Evolutionary conservation across 352 stramenopile species (phyloP).

Genomic region (Globisporangium spiculum): DNA sequence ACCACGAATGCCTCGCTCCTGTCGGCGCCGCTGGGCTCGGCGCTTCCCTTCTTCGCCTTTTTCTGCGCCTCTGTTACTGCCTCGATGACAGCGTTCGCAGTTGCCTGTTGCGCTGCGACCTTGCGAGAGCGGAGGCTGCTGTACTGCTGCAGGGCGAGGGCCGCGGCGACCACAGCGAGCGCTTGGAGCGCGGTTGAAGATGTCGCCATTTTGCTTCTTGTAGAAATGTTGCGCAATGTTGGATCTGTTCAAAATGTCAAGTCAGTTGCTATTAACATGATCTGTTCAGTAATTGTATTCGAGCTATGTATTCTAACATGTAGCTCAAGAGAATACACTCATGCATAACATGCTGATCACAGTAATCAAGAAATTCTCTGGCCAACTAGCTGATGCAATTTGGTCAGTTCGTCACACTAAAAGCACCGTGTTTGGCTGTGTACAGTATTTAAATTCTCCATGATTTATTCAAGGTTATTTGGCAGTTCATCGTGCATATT

Average conservation of each 20-base stretch:
- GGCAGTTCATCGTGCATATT: neutral
- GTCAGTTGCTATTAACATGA: too few relatives aligned
- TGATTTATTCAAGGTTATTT: neutral
- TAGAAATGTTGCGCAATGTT: too few relatives aligned
- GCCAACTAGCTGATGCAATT: too few relatives aligned
- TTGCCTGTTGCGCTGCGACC: neutral
- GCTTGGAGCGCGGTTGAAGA: slow-evolving; percentile 14
- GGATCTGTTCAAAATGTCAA: too few relatives aligned
- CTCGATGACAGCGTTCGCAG: slow-evolving; percentile 4
- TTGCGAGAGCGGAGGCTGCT: slow-evolving; percentile 19
- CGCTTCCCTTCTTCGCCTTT: neutral
- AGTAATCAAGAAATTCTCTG: too few relatives aligned
- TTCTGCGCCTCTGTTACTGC: slow-evolving; percentile 7
- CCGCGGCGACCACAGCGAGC: slow-evolving; percentile 26
- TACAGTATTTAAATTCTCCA: neutral
- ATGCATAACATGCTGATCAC: too few relatives aligned
- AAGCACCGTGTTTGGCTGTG: too few relatives aligned
- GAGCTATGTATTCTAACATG: too few relatives aligned
- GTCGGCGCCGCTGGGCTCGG: neutral
- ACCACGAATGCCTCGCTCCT: slow-evolving; percentile 43
- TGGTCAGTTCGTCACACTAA: too few relatives aligned
- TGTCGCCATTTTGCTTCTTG: neutral
- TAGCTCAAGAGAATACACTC: too few relatives aligned
- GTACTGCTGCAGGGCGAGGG: slow-evolving; percentile 48
- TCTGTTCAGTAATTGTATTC: too few relatives aligned